Conservation (phyloP, 345 rosid species). For the Gossypium thurberi region DNA sequence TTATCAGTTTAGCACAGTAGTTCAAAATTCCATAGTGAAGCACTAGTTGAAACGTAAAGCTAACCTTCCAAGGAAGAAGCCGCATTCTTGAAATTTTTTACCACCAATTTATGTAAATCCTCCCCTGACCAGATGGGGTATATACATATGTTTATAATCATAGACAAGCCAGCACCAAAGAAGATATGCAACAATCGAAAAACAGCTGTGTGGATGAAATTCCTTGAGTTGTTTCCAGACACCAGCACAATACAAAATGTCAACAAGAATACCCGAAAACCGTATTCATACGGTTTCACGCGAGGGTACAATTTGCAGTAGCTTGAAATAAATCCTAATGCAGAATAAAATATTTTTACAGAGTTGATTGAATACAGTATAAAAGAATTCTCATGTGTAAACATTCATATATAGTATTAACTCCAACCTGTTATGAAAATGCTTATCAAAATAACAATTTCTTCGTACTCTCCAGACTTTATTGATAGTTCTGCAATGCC, state of each 20-base stretch:
- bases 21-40: not conserved
- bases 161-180: conserved; percentile 57
- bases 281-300: conserved; percentile 73
- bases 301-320: conserved; percentile 60
- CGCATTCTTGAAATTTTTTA: conserved; percentile 60
- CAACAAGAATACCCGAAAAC: conserved; percentile 80
- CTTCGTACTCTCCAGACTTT: conserved; percentile 35
- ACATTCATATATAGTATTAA: not conserved
- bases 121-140: conserved; percentile 88
- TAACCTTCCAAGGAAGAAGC: conserved; percentile 80
- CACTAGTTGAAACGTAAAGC: not conserved
- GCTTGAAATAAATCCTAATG: conserved; percentile 56
- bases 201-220: conserved; percentile 46
- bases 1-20: not conserved
- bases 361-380: not conserved
- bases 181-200: conserved; percentile 55
- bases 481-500: conserved; percentile 61
- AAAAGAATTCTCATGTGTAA: not conserved
- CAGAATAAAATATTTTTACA: not conserved
- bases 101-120: conserved; percentile 78
- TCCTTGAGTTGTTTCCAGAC: conserved; percentile 54
- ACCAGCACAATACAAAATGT: conserved; percentile 80
- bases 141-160: conserved; percentile 51
- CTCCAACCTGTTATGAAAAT: conserved; percentile 70
- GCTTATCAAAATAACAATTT: conserved; percentile 43